Conservation (phyloP, 129 eudicot species). For the Ambrosia trifida region DNA sequence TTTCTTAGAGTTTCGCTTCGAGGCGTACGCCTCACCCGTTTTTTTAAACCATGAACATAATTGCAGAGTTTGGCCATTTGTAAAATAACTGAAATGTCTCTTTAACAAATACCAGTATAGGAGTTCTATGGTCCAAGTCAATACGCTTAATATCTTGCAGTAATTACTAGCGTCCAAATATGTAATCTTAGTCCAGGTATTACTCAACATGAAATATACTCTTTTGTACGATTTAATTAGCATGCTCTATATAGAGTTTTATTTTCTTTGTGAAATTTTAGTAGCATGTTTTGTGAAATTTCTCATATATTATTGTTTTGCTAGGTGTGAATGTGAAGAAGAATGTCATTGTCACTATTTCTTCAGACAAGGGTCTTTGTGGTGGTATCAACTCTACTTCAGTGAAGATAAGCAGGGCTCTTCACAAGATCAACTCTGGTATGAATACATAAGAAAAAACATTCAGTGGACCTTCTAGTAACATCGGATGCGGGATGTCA, state of each 20-base stretch:
- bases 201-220: not conserved
- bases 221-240: constrained; percentile 32
- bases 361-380: constrained; percentile 99
- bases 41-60: no score
- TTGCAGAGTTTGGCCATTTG: not conserved
- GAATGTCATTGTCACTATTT: constrained; percentile 83
- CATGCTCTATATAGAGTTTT: constrained; percentile 11
- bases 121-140: not conserved
- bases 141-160: not conserved
- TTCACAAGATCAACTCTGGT: constrained; percentile 77
- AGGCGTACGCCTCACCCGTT: no score
- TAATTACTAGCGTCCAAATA: constrained; percentile 2
- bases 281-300: not conserved
- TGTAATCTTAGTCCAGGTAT: not conserved
- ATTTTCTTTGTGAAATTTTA: not conserved
- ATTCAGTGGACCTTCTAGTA: not conserved
- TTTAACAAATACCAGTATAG: not conserved
- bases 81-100: constrained; percentile 4
- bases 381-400: constrained; percentile 97
- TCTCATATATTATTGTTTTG: constrained; percentile 15
- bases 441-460: not conserved
- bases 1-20: no score
- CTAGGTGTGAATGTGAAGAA: constrained; percentile 88
- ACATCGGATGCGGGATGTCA: not conserved
- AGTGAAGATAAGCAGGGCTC: constrained; percentile 91